Conservation (phyloP, 2,329 filamentous ascomycete genomes). For the Leptographium radiaticola region DNA sequence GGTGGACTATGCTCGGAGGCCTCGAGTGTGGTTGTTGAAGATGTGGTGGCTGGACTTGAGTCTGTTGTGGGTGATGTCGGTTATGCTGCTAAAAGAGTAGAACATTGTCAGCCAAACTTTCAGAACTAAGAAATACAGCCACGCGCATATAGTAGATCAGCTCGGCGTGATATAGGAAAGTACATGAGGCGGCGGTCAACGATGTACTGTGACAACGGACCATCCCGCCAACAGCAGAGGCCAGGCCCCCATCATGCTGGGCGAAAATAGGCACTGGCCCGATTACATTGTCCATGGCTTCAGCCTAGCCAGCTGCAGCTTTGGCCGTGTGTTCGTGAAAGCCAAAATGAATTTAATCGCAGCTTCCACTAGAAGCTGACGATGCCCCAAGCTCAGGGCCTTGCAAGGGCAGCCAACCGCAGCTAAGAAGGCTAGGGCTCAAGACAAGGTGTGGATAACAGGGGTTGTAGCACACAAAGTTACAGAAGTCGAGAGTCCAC, state of each 20-base stretch:
- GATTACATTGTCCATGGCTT: no score
- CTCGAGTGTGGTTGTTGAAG: constrained; percentile 55
- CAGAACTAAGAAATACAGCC: background rate
- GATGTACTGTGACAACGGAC: no score
- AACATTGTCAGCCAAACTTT: constrained; percentile 19
- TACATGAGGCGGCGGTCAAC: no score
- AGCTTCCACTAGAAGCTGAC: background rate
- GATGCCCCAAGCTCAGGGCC: background rate
- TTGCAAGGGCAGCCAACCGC: background rate
- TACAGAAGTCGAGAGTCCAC: background rate
- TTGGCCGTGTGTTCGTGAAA: no score
- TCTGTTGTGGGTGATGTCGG: constrained; percentile 54
- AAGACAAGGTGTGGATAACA: background rate
- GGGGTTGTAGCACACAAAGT: constrained; percentile 4
- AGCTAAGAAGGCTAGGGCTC: background rate
- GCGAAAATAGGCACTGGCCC: background rate
- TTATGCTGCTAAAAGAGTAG: constrained; percentile 59
- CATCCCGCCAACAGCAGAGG: background rate
- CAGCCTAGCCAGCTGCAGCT: no score
- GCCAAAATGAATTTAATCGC: background rate
- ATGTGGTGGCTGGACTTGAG: constrained; percentile 46
- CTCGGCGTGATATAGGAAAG: background rate
- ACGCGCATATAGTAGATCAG: background rate
- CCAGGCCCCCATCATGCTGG: background rate
- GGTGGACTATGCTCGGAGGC: constrained; percentile 59